Percentiles rank a stretch among this genome's conserved stretches.
Evolutionary conservation across 2,329 filamentous ascomycete species (phyloP).

Genomic region (Xylaria sp.): DNA sequence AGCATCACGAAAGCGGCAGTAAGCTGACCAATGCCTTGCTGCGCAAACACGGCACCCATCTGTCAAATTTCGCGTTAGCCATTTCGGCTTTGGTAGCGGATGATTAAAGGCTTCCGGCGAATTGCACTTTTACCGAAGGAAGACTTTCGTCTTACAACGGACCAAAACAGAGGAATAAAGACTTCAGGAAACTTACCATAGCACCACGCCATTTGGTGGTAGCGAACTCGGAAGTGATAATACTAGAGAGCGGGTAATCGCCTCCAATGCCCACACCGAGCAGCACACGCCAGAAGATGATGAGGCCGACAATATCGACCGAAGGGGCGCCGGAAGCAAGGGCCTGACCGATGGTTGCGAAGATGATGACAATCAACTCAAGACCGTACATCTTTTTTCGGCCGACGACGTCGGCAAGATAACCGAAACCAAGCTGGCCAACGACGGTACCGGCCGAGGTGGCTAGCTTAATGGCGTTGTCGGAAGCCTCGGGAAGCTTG

Average conservation of each 20-base stretch:
- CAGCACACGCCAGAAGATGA: conserved; percentile 82
- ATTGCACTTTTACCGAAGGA: not conserved
- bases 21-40: conserved; percentile 85
- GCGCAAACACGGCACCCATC: conserved; percentile 86
- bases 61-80: not conserved
- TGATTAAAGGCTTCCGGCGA: not conserved
- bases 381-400: conserved; percentile 76
- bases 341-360: conserved; percentile 75
- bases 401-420: conserved; percentile 76
- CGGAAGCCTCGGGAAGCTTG: conserved; percentile 67
- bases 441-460: conserved; percentile 84
- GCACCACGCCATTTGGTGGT: conserved; percentile 85
- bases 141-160: not conserved
- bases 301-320: conserved; percentile 66
- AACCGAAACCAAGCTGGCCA: conserved; percentile 81
- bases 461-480: conserved; percentile 84
- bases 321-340: conserved; percentile 67
- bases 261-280: conserved; percentile 77
- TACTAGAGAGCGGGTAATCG: conserved; percentile 81
- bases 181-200: conserved; percentile 51
- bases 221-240: conserved; percentile 87
- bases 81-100: not conserved
- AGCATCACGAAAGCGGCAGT: conserved; percentile 76
- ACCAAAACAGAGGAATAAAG: not conserved
- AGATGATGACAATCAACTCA: conserved; percentile 80